phyloP scores from a whole-genome alignment of 306 rosid genomes.

The Luffa aegyptiaca region DNA sequence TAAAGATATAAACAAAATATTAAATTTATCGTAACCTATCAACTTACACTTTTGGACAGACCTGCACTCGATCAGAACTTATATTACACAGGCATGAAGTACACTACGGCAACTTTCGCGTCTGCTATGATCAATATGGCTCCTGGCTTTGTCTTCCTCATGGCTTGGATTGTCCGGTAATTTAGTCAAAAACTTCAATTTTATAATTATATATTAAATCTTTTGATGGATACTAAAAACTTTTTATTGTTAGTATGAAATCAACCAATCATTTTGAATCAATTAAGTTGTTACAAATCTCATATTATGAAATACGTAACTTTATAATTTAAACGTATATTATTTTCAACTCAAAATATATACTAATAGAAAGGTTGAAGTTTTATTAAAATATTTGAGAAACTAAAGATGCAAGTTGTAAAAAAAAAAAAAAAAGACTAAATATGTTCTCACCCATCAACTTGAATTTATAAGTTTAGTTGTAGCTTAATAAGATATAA shows the following conservation, averaged over 20 bases:
- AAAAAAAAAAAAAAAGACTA: neutral
- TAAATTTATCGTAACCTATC: neutral
- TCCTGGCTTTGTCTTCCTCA: neutral
- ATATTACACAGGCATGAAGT: constrained; percentile 9
- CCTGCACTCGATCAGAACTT: constrained; percentile 7
- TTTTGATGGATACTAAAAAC: neutral
- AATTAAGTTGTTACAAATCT: too few species aligned
- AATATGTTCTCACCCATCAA: neutral
- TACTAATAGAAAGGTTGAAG: neutral
- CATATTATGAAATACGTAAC: neutral
- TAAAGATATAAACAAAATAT: too few species aligned
- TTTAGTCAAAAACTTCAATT: neutral
- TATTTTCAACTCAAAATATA: neutral
- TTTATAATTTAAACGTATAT: neutral
- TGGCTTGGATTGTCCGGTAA: constrained; percentile 9
- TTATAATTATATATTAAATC: neutral
- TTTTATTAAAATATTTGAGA: too few species aligned
- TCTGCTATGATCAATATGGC: constrained; percentile 10
- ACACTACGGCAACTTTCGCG: constrained; percentile 8
- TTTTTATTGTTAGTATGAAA: neutral
- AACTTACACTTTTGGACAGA: neutral
- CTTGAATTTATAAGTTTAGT: neutral
- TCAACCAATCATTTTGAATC: neutral
- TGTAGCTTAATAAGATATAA: neutral
- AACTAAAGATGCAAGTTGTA: neutral